Conservation (phyloP, 2,329 filamentous ascomycete genomes). For the Lasiodiplodia sp. region DNA sequence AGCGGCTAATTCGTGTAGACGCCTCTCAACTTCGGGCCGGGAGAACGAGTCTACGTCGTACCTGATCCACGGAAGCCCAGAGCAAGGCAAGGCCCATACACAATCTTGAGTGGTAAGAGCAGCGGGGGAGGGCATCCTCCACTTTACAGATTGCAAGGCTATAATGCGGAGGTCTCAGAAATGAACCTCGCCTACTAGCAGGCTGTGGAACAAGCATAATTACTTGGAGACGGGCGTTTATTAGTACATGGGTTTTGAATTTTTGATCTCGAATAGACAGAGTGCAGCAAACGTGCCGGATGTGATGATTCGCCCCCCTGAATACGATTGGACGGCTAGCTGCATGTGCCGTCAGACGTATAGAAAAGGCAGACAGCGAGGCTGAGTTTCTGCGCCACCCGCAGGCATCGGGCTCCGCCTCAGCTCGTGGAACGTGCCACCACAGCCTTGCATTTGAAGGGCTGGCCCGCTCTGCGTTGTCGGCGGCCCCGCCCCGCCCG, state of each 20-base stretch:
- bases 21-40: not conserved
- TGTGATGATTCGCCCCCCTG: not conserved
- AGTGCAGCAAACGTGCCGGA: not conserved
- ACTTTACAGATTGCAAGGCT: not conserved
- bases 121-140: not conserved
- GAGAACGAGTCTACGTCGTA: not conserved
- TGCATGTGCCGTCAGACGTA: constrained; percentile 3
- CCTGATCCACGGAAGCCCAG: not conserved
- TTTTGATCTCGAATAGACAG: not conserved
- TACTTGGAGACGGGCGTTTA: not conserved
- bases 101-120: not conserved
- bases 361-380: not conserved
- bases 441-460: not conserved
- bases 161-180: not conserved
- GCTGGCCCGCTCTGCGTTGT: constrained; percentile 6
- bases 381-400: constrained; percentile 4
- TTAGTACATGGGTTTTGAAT: not conserved
- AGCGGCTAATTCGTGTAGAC: not conserved
- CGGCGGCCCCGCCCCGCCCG: not conserved
- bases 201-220: not conserved
- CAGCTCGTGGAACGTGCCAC: not conserved
- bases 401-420: constrained; percentile 8
- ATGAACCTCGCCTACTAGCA: not conserved
- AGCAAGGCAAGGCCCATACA: not conserved
- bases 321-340: not conserved